These are phyloP conservation scores for Ophiorrhiza pumila DNA, from an alignment of 257 asterid species.

Conservation along the genomic window DNA sequence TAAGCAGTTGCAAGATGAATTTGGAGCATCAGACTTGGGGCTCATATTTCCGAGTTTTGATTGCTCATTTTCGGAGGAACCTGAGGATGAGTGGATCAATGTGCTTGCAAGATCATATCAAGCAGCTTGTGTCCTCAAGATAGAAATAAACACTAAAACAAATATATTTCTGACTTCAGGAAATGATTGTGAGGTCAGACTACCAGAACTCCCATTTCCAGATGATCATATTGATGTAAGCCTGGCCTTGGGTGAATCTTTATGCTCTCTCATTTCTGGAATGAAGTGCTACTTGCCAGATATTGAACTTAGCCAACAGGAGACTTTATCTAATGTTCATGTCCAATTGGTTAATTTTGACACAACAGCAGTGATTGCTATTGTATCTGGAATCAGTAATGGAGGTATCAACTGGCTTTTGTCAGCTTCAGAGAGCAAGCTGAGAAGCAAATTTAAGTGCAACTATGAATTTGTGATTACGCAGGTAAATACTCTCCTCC, in stretches of 20 bases:
- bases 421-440: slow-evolving; percentile 57
- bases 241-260: slow-evolving; percentile 46
- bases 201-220: background rate
- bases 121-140: slow-evolving; percentile 48
- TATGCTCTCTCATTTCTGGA: slow-evolving; percentile 44
- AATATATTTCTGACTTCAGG: background rate
- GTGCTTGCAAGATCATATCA: slow-evolving; percentile 55
- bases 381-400: slow-evolving; percentile 88
- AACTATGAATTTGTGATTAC: slow-evolving; percentile 77
- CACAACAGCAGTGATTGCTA: slow-evolving; percentile 82
- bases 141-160: slow-evolving; percentile 26
- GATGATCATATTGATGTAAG: slow-evolving; percentile 26
- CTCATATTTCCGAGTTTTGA: slow-evolving; percentile 40
- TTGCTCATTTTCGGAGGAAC: slow-evolving; percentile 27
- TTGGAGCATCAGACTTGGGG: slow-evolving; percentile 44
- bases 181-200: slow-evolving; percentile 12
- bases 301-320: background rate
- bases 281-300: slow-evolving; percentile 54
- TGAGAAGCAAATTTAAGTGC: slow-evolving; percentile 74
- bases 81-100: slow-evolving; percentile 59
- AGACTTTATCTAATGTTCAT: slow-evolving; percentile 17
- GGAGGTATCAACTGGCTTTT: slow-evolving; percentile 51
- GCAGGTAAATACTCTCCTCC: slow-evolving; percentile 44
- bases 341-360: slow-evolving; percentile 73
- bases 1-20: slow-evolving; percentile 44